These are phyloP conservation scores for Capronia americana DNA, from an alignment of 2,329 filamentous ascomycete species.

Conservation along the genomic window DNA sequence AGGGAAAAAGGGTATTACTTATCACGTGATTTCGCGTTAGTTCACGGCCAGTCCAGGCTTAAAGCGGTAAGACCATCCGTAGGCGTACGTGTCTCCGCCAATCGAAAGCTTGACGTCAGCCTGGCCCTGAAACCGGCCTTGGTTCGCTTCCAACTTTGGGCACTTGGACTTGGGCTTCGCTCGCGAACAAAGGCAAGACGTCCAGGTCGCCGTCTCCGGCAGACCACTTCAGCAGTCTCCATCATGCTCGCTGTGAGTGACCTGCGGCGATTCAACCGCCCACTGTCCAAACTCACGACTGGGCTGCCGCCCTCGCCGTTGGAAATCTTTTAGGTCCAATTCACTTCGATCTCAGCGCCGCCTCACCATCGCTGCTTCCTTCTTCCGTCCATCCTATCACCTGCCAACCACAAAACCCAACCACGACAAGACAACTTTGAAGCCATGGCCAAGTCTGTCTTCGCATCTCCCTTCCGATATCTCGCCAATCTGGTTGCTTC, in stretches of 20 bases:
- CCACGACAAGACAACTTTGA: neutral
- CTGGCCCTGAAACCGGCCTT: constrained; percentile 17
- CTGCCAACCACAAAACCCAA: neutral
- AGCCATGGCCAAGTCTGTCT: constrained; percentile 14
- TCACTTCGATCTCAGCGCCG: constrained; percentile 16
- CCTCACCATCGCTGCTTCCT: neutral
- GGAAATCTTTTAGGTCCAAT: constrained; percentile 4
- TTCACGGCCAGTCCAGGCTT: neutral
- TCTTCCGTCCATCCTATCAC: neutral
- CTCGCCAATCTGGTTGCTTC: constrained; percentile 9
- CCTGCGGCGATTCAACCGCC: constrained; percentile 17
- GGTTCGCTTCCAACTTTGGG: constrained; percentile 20
- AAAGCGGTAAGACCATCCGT: neutral
- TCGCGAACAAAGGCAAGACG: constrained; percentile 19
- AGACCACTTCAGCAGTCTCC: neutral
- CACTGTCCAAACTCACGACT: constrained; percentile 10
- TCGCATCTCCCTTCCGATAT: constrained; percentile 17
- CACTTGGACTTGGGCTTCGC: neutral
- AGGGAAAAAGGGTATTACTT: no score
- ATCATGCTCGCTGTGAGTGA: constrained; percentile 19
- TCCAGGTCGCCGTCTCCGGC: constrained; percentile 6
- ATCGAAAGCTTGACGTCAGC: constrained; percentile 6
- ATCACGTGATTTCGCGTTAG: neutral
- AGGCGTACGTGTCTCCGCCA: constrained; percentile 3
- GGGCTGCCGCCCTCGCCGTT: constrained; percentile 3